These are phyloP conservation scores for Carex kokanica DNA, from an alignment of 176 grass and related monocot genomes.

Conservation along the genomic window DNA sequence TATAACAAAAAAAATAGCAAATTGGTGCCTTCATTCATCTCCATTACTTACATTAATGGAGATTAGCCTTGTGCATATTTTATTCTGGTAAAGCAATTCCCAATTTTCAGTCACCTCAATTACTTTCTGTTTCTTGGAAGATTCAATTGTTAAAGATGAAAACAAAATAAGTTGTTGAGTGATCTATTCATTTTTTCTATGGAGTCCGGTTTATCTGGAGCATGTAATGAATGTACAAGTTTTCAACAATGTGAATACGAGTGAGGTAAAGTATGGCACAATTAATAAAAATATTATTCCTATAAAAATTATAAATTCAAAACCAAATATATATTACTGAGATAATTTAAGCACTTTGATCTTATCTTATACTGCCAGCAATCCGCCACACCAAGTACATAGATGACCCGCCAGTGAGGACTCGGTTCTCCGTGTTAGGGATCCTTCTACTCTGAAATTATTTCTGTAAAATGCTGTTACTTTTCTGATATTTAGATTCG, in stretches of 20 bases:
- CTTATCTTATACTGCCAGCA: too few species aligned
- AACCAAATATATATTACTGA: too few species aligned
- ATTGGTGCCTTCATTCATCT: background rate
- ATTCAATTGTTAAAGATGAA: slow-evolving; percentile 10
- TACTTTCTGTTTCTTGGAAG: background rate
- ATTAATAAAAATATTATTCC: too few species aligned
- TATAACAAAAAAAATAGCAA: background rate
- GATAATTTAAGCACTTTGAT: too few species aligned
- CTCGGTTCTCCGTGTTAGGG: too few species aligned
- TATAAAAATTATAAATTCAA: too few species aligned
- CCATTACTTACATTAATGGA: background rate
- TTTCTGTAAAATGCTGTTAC: too few species aligned
- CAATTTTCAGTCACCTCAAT: background rate
- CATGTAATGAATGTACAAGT: background rate
- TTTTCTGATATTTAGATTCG: too few species aligned
- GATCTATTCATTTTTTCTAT: background rate
- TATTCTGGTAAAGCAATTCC: background rate
- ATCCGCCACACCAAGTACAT: too few species aligned
- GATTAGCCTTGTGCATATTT: background rate
- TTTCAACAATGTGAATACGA: background rate
- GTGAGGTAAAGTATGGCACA: background rate
- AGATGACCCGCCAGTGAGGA: too few species aligned
- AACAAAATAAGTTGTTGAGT: slow-evolving; percentile 7
- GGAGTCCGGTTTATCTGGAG: background rate
- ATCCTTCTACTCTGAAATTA: too few species aligned